Evolutionary conservation across 78 protist species (phyloP).

Genomic region (Dictyostelium purpureum): DNA sequence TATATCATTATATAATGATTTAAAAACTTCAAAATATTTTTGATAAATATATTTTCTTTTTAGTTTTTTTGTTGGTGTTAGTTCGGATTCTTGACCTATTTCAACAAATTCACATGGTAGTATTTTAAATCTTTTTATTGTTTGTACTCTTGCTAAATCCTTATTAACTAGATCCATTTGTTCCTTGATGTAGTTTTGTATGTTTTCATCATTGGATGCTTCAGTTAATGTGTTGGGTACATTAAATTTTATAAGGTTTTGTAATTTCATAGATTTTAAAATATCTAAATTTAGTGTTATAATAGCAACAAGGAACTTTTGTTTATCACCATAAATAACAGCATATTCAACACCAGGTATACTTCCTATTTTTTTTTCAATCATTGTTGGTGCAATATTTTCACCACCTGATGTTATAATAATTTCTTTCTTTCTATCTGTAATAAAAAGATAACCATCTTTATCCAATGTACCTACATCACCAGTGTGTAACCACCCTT

Average conservation of each 20-base stretch:
- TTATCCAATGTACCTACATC: slow-evolving; percentile 71
- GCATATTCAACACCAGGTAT: slow-evolving; percentile 47
- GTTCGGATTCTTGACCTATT: slow-evolving; percentile 29
- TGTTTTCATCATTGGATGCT: slow-evolving; percentile 11
- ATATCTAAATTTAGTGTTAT: not conserved
- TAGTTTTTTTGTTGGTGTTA: slow-evolving; percentile 88
- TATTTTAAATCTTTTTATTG: slow-evolving; percentile 68
- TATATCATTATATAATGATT: slow-evolving; percentile 68
- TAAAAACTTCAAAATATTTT: slow-evolving; percentile 58
- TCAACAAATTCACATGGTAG: slow-evolving; percentile 78
- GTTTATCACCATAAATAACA: slow-evolving; percentile 85
- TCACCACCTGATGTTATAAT: slow-evolving; percentile 96
- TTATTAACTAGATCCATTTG: slow-evolving; percentile 33
- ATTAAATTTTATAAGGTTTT: not conserved
- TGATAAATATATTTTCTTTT: slow-evolving; percentile 66
- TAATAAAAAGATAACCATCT: slow-evolving; percentile 76
- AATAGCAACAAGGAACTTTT: slow-evolving; percentile 52
- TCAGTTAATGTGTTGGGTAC: slow-evolving; percentile 22
- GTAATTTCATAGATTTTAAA: not conserved
- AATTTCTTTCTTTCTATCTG: slow-evolving; percentile 92
- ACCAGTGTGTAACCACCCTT: slow-evolving; percentile 29
- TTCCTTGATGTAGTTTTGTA: not conserved
- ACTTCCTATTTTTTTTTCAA: slow-evolving; percentile 78
- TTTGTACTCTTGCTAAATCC: slow-evolving; percentile 64
- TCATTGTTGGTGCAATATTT: slow-evolving; percentile 90